phyloP scores from a whole-genome alignment of 805 yeast species.

The Yarrowia bubula region DNA sequence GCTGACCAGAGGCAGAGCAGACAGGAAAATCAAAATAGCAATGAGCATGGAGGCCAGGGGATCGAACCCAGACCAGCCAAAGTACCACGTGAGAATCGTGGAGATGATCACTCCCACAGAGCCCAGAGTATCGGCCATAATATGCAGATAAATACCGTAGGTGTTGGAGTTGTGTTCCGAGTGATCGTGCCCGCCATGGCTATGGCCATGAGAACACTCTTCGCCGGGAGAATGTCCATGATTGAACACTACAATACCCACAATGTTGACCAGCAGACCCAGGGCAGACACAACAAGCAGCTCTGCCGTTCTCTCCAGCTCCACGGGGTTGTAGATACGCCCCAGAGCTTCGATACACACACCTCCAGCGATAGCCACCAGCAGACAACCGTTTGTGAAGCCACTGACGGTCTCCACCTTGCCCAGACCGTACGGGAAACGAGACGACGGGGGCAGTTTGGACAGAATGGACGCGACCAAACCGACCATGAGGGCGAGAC shows the following conservation, averaged over 20 bases:
- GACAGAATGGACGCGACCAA: constrained; percentile 75
- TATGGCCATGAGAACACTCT: constrained; percentile 45
- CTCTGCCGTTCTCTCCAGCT: constrained; percentile 75
- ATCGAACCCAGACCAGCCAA: constrained; percentile 79
- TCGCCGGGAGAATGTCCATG: constrained; percentile 64
- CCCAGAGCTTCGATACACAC: constrained; percentile 84
- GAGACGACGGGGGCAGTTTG: constrained; percentile 58
- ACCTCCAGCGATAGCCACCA: constrained; percentile 85
- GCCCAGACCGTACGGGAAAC: constrained; percentile 80
- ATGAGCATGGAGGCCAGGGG: constrained; percentile 89
- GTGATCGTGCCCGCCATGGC: constrained; percentile 38
- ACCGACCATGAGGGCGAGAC: constrained; percentile 86
- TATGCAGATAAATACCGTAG: constrained; percentile 92
- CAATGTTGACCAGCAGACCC: constrained; percentile 83
- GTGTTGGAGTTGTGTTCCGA: constrained; percentile 58
- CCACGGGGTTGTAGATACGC: constrained; percentile 74
- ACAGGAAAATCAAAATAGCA: constrained; percentile 71
- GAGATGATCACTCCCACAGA: constrained; percentile 96
- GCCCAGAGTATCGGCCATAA: constrained; percentile 92
- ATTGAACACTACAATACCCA: constrained; percentile 92
- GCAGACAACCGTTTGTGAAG: constrained; percentile 85
- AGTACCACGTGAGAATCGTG: constrained; percentile 68
- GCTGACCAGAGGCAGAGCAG: constrained; percentile 79
- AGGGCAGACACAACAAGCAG: constrained; percentile 76
- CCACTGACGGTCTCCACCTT: constrained; percentile 92